Percentiles rank a stretch among this genome's conserved stretches.
phyloP scores from a whole-genome alignment of 495 filamentous ascomycete species.

The Lasiosphaeris hirsuta region DNA sequence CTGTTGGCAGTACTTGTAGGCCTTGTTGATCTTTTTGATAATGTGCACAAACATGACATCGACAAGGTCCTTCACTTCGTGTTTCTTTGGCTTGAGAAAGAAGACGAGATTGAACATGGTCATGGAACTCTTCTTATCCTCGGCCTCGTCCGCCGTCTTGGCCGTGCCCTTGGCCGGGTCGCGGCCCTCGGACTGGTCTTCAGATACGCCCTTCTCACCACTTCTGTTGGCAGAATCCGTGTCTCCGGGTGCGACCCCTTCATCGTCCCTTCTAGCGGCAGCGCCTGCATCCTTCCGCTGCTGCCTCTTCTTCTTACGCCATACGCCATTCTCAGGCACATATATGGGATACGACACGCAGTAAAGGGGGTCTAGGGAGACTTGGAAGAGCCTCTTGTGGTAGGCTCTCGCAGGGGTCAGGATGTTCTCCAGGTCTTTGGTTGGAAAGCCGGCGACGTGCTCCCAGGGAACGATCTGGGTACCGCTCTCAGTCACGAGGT shows the following conservation, averaged over 20 bases:
- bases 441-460: constrained; percentile 69
- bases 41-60: constrained; percentile 83
- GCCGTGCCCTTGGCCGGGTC: constrained; percentile 33
- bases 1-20: constrained; percentile 86
- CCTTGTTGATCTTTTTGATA: constrained; percentile 83
- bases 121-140: constrained; percentile 63
- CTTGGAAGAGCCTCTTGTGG: constrained; percentile 83
- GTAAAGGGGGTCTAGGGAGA: constrained; percentile 77
- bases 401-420: constrained; percentile 75
- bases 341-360: constrained; percentile 89
- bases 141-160: constrained; percentile 43
- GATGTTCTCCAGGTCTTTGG: constrained; percentile 76
- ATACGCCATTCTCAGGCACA: constrained; percentile 77
- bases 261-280: constrained; percentile 29
- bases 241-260: constrained; percentile 17
- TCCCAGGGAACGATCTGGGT: constrained; percentile 68
- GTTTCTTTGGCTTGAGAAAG: constrained; percentile 72
- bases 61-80: constrained; percentile 70
- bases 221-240: constrained; percentile 12
- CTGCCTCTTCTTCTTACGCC: constrained; percentile 75
- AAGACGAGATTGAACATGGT: constrained; percentile 98
- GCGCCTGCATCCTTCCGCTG: constrained; percentile 7
- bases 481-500: constrained; percentile 48
- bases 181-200: constrained; percentile 36
- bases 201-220: constrained; percentile 19